Evolutionary conservation across 2,329 filamentous ascomycete species (phyloP).

Genomic region (Orbilia blumenaviensis): DNA sequence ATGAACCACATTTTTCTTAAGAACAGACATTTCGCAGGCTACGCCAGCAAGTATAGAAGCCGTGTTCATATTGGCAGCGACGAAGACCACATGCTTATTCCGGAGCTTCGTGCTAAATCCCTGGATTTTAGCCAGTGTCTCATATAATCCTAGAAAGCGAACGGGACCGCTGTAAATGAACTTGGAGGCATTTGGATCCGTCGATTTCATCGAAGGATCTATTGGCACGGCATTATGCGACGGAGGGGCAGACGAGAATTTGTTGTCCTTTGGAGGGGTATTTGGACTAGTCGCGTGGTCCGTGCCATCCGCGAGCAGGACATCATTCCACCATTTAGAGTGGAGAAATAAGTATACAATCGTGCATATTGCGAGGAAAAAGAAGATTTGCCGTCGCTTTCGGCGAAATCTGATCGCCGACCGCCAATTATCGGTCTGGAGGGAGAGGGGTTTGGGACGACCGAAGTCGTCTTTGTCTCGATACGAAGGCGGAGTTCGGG

Average conservation of each 20-base stretch:
- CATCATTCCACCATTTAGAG: conserved; percentile 41
- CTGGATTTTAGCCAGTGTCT: conserved; percentile 39
- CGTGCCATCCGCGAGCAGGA: conserved; percentile 30
- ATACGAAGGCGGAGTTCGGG: conserved; percentile 19
- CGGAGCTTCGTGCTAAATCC: conserved; percentile 25
- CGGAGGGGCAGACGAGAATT: conserved; percentile 20
- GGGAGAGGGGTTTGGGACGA: conserved; percentile 24
- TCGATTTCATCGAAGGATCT: conserved; percentile 17
- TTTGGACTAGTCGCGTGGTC: not conserved
- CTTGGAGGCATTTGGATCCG: conserved; percentile 33
- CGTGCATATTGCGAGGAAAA: conserved; percentile 32
- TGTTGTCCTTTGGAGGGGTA: not conserved
- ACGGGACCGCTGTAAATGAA: conserved; percentile 40
- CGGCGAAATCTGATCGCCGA: conserved; percentile 35
- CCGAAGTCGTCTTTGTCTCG: conserved; percentile 52
- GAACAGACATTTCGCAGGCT: conserved; percentile 83
- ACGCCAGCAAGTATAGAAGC: conserved; percentile 62
- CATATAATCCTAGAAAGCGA: conserved; percentile 42
- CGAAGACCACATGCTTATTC: conserved; percentile 55
- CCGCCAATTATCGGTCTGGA: conserved; percentile 34
- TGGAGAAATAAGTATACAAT: conserved; percentile 43
- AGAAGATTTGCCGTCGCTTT: conserved; percentile 41
- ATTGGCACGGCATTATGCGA: conserved; percentile 36
- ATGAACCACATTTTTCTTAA: conserved; percentile 78
- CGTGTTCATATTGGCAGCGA: conserved; percentile 56